A percentile compares a stretch with the other conserved stretches of the same genome.
Conservation (phyloP, 1,284 basidiomycete species). For the Salmacisia buchloeana region DNA sequence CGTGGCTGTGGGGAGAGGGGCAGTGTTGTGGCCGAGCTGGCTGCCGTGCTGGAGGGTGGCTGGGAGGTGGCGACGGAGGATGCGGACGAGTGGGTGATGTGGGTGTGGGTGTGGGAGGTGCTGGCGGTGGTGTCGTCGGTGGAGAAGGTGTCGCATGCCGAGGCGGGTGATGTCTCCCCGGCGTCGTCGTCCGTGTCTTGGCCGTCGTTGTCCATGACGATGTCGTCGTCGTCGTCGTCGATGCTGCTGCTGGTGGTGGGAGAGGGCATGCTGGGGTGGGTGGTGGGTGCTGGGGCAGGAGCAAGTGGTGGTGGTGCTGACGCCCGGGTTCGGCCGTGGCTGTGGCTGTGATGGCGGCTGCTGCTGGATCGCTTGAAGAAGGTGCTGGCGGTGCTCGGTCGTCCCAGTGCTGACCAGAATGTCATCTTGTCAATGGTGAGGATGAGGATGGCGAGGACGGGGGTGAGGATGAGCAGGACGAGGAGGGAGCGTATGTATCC, state of each 20-base stretch:
- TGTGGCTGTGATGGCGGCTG: no score
- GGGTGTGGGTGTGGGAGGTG: no score
- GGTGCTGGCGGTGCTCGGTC: not conserved
- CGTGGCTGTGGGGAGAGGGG: not conserved
- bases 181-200: not conserved
- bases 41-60: not conserved
- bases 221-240: no score
- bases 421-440: not conserved
- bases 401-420: not conserved
- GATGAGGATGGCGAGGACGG: not conserved
- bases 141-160: not conserved
- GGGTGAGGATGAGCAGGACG: not conserved
- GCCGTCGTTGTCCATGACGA: no score
- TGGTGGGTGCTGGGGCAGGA: not conserved
- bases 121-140: no score
- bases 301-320: not conserved
- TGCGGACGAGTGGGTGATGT: not conserved
- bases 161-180: not conserved
- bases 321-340: not conserved
- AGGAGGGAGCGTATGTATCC: no score
- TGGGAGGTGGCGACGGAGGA: not conserved
- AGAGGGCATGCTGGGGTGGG: not conserved
- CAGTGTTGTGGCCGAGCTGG: not conserved
- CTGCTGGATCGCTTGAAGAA: not conserved
- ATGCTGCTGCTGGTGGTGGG: no score